These are phyloP conservation scores for Russula foetens DNA, from an alignment of 768 basidiomycete genomes.

Conservation along the genomic window DNA sequence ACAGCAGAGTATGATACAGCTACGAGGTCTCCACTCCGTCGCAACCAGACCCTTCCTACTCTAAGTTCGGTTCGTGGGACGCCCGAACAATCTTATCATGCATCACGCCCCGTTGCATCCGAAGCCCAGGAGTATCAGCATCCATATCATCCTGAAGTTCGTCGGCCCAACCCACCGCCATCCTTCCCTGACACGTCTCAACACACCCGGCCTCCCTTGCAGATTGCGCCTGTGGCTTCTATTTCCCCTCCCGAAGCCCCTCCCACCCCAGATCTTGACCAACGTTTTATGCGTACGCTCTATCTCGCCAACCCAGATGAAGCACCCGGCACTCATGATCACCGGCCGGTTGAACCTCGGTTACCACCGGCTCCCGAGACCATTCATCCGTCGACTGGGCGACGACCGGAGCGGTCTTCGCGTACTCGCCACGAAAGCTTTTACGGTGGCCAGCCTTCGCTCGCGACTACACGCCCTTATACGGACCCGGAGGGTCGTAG, in stretches of 20 bases:
- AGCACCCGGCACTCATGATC: neutral
- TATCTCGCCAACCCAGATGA: conserved; percentile 17
- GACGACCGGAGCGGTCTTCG: neutral
- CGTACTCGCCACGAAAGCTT: neutral
- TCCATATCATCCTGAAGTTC: neutral
- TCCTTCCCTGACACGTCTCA: neutral
- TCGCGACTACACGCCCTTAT: neutral
- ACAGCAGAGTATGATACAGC: neutral
- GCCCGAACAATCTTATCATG: conserved; percentile 3
- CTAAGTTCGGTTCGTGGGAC: neutral
- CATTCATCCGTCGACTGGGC: neutral
- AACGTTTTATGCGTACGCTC: conserved; percentile 5
- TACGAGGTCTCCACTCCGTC: neutral
- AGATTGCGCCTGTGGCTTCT: neutral
- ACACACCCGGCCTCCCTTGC: neutral
- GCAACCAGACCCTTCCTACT: conserved; percentile 11
- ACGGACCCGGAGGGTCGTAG: neutral
- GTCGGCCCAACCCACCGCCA: neutral
- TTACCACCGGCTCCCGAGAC: neutral
- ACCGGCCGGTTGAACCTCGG: neutral
- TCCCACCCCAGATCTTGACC: conserved; percentile 2
- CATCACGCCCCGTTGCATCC: neutral
- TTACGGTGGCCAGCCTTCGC: neutral
- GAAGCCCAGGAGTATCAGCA: neutral
- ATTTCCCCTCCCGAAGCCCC: neutral